These are phyloP conservation scores for Gossypium gossypioides DNA, from an alignment of 441 rosid genomes.

Conservation along the genomic window DNA sequence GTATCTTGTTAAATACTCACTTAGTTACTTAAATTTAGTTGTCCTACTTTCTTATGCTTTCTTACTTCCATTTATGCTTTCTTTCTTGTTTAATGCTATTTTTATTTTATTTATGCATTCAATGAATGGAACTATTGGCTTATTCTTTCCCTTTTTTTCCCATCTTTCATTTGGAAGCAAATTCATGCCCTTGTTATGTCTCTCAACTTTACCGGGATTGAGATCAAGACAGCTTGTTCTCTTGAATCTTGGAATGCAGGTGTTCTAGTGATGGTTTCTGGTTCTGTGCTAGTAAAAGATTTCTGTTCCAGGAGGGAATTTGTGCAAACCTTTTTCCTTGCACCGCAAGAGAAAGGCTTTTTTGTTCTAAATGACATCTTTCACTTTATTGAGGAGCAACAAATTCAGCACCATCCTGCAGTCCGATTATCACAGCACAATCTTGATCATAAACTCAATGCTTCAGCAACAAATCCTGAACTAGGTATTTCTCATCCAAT, in stretches of 20 bases:
- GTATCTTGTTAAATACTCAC: not conserved
- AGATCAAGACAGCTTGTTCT: slow-evolving; percentile 59
- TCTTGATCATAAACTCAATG: slow-evolving; percentile 29
- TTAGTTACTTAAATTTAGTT: not conserved
- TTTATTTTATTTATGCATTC: not conserved
- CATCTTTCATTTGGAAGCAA: slow-evolving; percentile 42
- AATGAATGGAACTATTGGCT: not conserved
- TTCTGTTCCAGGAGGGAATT: slow-evolving; percentile 55
- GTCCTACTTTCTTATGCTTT: not conserved
- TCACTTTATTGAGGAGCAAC: slow-evolving; percentile 57
- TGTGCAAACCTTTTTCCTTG: slow-evolving; percentile 83
- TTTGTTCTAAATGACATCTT: slow-evolving; percentile 85
- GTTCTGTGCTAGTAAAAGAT: slow-evolving; percentile 52
- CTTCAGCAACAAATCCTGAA: slow-evolving; percentile 28
- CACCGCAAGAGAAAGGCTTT: slow-evolving; percentile 80
- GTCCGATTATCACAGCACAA: slow-evolving; percentile 33
- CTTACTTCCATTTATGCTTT: not conserved
- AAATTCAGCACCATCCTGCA: slow-evolving; percentile 40
- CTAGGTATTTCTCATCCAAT: slow-evolving; percentile 29
- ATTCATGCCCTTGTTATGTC: slow-evolving; percentile 65
- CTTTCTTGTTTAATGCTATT: not conserved
- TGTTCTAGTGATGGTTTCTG: slow-evolving; percentile 74
- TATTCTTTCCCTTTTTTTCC: not conserved
- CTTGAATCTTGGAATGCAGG: slow-evolving; percentile 82
- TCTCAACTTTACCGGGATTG: slow-evolving; percentile 46